Evolutionary conservation across 768 basidiomycete genomes (phyloP), one percentile per base, ranked within the genome.

Genomic region (Dioszegia crocea): DNA sequence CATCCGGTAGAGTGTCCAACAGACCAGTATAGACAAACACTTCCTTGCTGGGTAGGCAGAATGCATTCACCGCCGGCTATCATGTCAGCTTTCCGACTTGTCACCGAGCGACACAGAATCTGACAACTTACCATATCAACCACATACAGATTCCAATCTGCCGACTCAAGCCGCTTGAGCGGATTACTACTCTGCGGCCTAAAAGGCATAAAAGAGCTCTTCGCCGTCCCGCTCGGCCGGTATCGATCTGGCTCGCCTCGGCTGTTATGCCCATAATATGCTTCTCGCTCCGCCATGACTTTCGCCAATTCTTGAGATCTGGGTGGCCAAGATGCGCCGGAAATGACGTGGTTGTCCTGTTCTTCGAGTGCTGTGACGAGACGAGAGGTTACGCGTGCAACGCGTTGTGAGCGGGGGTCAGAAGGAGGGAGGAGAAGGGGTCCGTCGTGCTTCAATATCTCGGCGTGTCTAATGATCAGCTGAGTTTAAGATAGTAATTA

Each of bases 21-120:
- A 81, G 64, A 2, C 80, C 80, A 0, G 79, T 77, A 62, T 80
- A 80, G 39, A 80, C 77, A 56, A 81, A 80, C 43, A 80, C 68
- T 58, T 80, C 79, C 54, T 78, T 76, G 16, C 79, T 78, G 1
- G 80, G 79, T 0, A 80, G 60, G 3, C 79, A 79, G 59, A 80
- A 79, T 2, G 79, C 78, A 60, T 80, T 79, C 65, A 80, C 68
- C 41, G 75, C 68, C 2, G 76, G 74, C 77, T 79, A 40, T 8
- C 19, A n/a, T 5, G 46, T 63, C 46, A 69, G 64, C 44, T 31
- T 30, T 24, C 43, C 3, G 39, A 36, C 23, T 40, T n/a, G 3
- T 44, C 24, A 19, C 33, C 33, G 8, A 6, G 33, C 6, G 33
- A 6, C 14, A 14, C 33, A 33, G 8, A 33, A 33, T 14, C 56